A percentile compares a stretch with the other conserved stretches of the same genome.
Conservation (phyloP, 441 rosid genomes). For the Pelargonium myrrhifolium region DNA sequence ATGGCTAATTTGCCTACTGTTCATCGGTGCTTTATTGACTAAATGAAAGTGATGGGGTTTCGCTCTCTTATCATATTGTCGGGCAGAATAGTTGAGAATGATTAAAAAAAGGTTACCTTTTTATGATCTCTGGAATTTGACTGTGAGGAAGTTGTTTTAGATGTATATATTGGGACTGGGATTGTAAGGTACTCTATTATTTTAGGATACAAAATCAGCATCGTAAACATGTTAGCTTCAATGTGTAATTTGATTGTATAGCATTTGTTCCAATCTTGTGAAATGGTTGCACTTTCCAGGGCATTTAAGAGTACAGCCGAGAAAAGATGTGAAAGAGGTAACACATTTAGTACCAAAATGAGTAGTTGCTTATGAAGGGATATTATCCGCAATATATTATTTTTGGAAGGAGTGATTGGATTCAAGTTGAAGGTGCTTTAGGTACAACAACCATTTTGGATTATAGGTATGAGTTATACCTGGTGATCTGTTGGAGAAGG, state of each 20-base stretch:
- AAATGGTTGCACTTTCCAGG: no score
- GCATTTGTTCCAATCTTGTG: not conserved
- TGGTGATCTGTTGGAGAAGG: not conserved
- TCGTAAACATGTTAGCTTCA: no score
- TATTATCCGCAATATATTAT: not conserved
- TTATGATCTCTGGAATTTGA: not conserved
- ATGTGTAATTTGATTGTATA: not conserved
- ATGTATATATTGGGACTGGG: not conserved
- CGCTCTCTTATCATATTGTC: not conserved
- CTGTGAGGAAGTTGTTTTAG: not conserved
- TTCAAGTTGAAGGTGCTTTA: no score
- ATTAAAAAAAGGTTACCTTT: no score
- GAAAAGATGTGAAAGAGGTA: not conserved
- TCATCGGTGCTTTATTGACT: not conserved
- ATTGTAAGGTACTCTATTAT: not conserved
- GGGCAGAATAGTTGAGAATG: not conserved
- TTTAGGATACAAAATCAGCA: no score
- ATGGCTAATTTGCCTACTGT: not conserved
- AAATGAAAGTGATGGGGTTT: not conserved
- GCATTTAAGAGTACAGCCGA: not conserved
- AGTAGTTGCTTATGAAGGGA: not conserved
- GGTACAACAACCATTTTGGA: no score
- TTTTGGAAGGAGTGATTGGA: no score
- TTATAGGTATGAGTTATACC: no score
- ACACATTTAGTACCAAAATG: not conserved